A percentile compares a stretch with the other conserved stretches of the same genome.
Evolutionary conservation across 2,329 filamentous ascomycete genomes (phyloP).

Genomic region (Penicillium corylophilum): DNA sequence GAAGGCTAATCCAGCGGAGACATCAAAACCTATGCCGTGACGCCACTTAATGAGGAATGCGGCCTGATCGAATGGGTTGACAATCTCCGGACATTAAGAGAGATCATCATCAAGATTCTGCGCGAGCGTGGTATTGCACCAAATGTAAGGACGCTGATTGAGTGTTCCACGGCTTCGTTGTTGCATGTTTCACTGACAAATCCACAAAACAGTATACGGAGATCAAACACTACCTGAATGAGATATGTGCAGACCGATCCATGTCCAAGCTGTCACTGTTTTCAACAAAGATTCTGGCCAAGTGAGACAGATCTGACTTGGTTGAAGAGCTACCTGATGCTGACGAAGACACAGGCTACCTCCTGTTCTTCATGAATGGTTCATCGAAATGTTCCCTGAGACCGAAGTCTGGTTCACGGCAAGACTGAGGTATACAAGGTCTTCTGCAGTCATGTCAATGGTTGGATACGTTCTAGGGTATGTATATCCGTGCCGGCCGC

Average conservation of each 20-base stretch:
- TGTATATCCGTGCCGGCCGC: constrained; percentile 9
- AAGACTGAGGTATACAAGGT: constrained; percentile 83
- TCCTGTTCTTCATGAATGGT: constrained; percentile 88
- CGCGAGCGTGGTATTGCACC: constrained; percentile 66
- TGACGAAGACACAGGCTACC: constrained; percentile 60
- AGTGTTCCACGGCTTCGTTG: not conserved
- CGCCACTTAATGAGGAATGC: constrained; percentile 94
- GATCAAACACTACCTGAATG: constrained; percentile 60
- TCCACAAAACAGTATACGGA: constrained; percentile 58
- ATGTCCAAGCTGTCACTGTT: constrained; percentile 68
- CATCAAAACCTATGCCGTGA: constrained; percentile 96
- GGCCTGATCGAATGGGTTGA: constrained; percentile 99
- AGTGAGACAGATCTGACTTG: constrained; percentile 26
- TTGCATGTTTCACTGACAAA: not conserved
- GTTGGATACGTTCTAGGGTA: constrained; percentile 85
- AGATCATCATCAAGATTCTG: constrained; percentile 80
- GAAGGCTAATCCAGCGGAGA: constrained; percentile 41
- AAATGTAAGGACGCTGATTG: constrained; percentile 41
- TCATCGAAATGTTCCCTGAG: constrained; percentile 90
- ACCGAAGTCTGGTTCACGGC: constrained; percentile 90
- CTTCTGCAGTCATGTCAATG: constrained; percentile 99
- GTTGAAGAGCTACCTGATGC: not conserved
- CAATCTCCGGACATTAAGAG: constrained; percentile 87
- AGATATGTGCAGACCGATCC: constrained; percentile 58
- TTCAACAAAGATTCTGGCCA: constrained; percentile 59